phyloP scores from a whole-genome alignment of 345 rosid genomes.

The rapeseed (Brassica napus) region DNA sequence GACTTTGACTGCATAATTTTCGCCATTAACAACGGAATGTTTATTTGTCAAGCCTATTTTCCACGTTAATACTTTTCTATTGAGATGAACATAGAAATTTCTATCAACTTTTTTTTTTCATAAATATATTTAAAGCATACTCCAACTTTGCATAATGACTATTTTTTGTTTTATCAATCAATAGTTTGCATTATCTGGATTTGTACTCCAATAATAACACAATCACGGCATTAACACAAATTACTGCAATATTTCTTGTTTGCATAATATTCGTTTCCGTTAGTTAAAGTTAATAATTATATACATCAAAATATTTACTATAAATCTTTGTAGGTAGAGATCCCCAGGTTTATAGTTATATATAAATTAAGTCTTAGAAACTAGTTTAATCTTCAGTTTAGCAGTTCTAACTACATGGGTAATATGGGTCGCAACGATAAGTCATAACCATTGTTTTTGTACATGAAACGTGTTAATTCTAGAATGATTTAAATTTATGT shows the following conservation, averaged over 20 bases:
- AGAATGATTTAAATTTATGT: no score
- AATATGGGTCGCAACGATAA: not conserved
- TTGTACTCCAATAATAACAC: not conserved
- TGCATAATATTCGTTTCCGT: no score
- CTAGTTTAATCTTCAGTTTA: no score
- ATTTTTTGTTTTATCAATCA: not conserved
- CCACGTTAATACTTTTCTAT: slow-evolving; percentile 3
- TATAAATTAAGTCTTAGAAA: no score
- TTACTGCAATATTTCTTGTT: no score
- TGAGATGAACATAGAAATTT: slow-evolving; percentile 9
- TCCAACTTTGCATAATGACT: not conserved
- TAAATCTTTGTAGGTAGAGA: no score
- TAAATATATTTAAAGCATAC: not conserved
- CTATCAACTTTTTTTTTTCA: not conserved
- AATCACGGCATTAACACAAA: not conserved
- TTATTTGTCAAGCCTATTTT: not conserved
- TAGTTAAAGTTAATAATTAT: no score
- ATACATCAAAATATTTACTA: not conserved
- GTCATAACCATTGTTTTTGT: not conserved
- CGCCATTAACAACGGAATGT: slow-evolving; percentile 23
- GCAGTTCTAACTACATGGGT: not conserved
- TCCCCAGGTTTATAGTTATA: no score
- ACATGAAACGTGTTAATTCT: not conserved
- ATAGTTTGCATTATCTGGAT: not conserved
- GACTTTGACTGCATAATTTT: slow-evolving; percentile 12